Conservation (phyloP, 352 stramenopile species). For the Pythium diclinum region DNA sequence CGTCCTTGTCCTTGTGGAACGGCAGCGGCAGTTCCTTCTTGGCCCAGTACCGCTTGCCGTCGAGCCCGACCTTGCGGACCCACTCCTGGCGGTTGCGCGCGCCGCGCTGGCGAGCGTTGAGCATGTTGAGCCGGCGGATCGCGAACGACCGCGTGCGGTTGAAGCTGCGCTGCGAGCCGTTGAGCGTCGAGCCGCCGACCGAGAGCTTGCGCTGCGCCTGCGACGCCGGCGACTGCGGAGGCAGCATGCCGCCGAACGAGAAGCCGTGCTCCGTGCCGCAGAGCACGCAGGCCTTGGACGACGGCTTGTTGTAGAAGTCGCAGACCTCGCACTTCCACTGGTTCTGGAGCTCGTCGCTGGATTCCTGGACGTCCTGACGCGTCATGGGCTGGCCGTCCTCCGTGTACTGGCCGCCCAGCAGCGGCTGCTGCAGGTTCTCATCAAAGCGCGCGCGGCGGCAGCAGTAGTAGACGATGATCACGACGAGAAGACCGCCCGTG, state of each 20-base stretch:
- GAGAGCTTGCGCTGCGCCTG: conserved; percentile 29
- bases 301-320: conserved; percentile 88
- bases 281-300: conserved; percentile 66
- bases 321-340: conserved; percentile 89
- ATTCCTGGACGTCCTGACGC: conserved; percentile 82
- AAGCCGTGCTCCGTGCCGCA: conserved; percentile 84
- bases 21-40: conserved; percentile 62
- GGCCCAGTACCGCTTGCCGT: conserved; percentile 84
- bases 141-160: conserved; percentile 85
- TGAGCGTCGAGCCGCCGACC: conserved; percentile 26
- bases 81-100: conserved; percentile 80
- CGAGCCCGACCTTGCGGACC: conserved; percentile 76
- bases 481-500: conserved; percentile 73
- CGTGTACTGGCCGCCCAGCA: conserved; percentile 84
- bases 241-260: conserved; percentile 46
- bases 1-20: conserved; percentile 16
- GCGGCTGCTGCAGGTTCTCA: conserved; percentile 81
- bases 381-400: conserved; percentile 86
- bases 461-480: conserved; percentile 90
- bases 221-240: conserved; percentile 3
- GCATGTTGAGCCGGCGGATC: conserved; percentile 85
- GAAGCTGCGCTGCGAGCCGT: conserved; percentile 53
- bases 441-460: conserved; percentile 83
- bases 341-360: conserved; percentile 70
- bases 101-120: conserved; percentile 76